phyloP scores from a whole-genome alignment of 306 rosid genomes.

The Senna siamea region DNA sequence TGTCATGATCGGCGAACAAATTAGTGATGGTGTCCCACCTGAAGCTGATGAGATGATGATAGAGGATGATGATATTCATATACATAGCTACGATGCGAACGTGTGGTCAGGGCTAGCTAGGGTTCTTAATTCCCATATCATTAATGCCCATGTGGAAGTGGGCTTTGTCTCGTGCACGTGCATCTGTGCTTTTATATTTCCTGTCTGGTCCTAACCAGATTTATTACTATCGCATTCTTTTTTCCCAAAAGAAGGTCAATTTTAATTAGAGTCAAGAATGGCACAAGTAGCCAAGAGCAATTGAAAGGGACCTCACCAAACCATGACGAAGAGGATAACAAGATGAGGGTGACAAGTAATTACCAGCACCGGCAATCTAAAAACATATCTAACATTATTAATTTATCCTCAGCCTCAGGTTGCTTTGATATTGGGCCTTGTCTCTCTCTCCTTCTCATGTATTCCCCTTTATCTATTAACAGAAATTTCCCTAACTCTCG shows the following conservation, averaged over 20 bases:
- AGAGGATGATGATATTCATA: conserved; percentile 32
- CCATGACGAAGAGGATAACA: conserved; percentile 26
- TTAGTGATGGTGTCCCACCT: conserved; percentile 45
- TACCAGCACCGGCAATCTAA: conserved; percentile 33
- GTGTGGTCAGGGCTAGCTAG: conserved; percentile 53
- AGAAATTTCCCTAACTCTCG: no score
- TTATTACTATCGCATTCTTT: neutral
- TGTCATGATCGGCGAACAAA: conserved; percentile 44
- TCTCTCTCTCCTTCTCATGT: neutral
- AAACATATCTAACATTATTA: conserved; percentile 21
- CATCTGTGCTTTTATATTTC: conserved; percentile 50
- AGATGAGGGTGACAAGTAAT: conserved; percentile 34
- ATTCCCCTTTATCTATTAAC: neutral
- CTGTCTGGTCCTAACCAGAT: conserved; percentile 43
- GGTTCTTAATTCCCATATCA: conserved; percentile 50
- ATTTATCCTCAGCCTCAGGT: neutral
- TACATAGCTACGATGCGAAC: conserved; percentile 46
- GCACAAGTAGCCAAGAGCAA: conserved; percentile 24
- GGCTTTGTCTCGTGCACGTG: conserved; percentile 85
- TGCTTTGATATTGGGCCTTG: conserved; percentile 17
- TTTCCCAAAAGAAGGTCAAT: neutral
- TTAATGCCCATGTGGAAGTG: conserved; percentile 81
- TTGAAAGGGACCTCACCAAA: neutral
- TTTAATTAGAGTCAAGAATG: neutral
- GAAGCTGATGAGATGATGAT: conserved; percentile 38